These are phyloP conservation scores for Pythium guiyangense DNA, from an alignment of 352 stramenopile genomes.

Conservation along the genomic window DNA sequence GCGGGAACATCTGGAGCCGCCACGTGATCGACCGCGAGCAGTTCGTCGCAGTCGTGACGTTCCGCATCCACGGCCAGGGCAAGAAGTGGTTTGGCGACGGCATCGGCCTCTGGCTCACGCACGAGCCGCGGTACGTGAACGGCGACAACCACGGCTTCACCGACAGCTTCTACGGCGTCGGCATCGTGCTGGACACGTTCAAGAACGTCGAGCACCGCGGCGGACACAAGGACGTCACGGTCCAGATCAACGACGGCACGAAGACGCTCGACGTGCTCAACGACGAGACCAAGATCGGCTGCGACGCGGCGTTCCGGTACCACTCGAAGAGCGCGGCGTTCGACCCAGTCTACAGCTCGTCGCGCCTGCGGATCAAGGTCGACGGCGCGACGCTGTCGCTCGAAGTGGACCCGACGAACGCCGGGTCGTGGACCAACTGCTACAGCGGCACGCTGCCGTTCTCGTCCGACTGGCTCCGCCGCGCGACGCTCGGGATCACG, in stretches of 20 bases:
- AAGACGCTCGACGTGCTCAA: constrained; percentile 67
- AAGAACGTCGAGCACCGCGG: constrained; percentile 73
- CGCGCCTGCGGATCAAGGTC: constrained; percentile 56
- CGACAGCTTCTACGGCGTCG: constrained; percentile 64
- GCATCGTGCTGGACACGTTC: constrained; percentile 77
- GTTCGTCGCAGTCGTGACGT: constrained; percentile 58
- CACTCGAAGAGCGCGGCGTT: constrained; percentile 66
- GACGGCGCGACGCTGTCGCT: constrained; percentile 50
- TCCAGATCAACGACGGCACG: constrained; percentile 73
- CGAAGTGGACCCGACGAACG: constrained; percentile 56
- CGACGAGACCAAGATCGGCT: constrained; percentile 69
- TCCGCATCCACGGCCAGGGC: constrained; percentile 72
- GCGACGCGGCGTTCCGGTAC: constrained; percentile 74
- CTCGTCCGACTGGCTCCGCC: constrained; percentile 56
- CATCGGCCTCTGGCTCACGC: constrained; percentile 70
- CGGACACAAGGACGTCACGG: constrained; percentile 77
- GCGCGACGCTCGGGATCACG: constrained; percentile 62
- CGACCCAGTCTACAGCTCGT: constrained; percentile 67
- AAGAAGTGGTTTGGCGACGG: constrained; percentile 80
- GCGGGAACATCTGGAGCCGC: constrained; percentile 69
- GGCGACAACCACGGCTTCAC: constrained; percentile 77
- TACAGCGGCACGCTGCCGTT: constrained; percentile 68
- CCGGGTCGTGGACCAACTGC: constrained; percentile 53
- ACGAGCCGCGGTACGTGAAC: constrained; percentile 41
- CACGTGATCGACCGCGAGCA: constrained; percentile 36